Conservation (phyloP, 139 green algal species). For the Pedinophyceae sp. region DNA sequence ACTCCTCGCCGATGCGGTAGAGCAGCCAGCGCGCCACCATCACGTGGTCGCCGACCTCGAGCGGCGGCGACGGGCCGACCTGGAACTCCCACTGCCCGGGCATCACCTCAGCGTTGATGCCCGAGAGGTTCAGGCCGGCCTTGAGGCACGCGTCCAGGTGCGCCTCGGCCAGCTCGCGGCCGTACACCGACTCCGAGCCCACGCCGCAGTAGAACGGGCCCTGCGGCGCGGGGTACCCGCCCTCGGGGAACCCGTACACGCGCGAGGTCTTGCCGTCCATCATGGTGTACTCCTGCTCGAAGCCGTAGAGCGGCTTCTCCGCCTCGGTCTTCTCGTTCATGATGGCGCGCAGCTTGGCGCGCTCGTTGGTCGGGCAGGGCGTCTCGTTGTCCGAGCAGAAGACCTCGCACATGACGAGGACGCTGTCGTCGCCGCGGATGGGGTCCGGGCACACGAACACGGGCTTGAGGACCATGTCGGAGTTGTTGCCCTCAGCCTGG, state of each 20-base stretch:
- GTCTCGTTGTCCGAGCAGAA: constrained; percentile 40
- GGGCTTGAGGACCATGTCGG: constrained; percentile 80
- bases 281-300: constrained; percentile 84
- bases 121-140: constrained; percentile 55
- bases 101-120: constrained; percentile 85
- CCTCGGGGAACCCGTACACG: constrained; percentile 60
- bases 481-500: constrained; percentile 79
- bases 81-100: constrained; percentile 88
- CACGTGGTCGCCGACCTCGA: constrained; percentile 62
- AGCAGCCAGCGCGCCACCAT: constrained; percentile 64
- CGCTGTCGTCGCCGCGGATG: constrained; percentile 71
- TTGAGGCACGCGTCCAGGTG: constrained; percentile 76
- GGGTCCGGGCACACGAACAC: constrained; percentile 63
- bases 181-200: constrained; percentile 56
- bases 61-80: constrained; percentile 60
- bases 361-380: constrained; percentile 72
- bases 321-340: constrained; percentile 46
- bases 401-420: constrained; percentile 82
- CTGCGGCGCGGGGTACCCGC: constrained; percentile 74
- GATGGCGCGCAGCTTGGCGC: constrained; percentile 50
- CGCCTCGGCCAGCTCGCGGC: constrained; percentile 61
- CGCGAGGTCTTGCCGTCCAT: constrained; percentile 27
- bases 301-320: constrained; percentile 56
- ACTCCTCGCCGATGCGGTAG: constrained; percentile 65
- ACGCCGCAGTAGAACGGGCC: constrained; percentile 82